Evolutionary conservation across 768 basidiomycete species (phyloP).

Genomic region (Lanmaoa rubissima): DNA sequence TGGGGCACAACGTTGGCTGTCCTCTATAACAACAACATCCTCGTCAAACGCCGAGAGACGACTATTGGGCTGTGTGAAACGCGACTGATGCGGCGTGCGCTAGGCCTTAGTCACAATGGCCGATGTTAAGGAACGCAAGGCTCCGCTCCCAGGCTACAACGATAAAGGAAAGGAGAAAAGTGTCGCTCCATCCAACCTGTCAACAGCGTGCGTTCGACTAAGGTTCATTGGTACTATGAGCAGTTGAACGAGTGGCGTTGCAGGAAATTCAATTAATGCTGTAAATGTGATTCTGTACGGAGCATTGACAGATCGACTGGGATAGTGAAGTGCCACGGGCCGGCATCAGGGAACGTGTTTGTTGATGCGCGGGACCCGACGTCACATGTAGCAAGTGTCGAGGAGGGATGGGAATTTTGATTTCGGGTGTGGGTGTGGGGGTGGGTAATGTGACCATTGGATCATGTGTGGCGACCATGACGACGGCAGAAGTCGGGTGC

Average conservation of each 20-base stretch:
- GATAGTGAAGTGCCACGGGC: neutral
- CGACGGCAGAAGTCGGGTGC: neutral
- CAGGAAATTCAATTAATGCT: neutral
- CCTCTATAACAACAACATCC: neutral
- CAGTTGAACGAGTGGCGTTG: neutral
- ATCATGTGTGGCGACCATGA: neutral
- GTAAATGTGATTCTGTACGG: neutral
- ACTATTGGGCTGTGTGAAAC: neutral
- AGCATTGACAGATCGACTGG: neutral
- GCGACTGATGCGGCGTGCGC: neutral
- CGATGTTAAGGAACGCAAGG: neutral
- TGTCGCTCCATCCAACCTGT: neutral
- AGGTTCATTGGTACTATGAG: neutral
- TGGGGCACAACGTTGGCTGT: neutral
- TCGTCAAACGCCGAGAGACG: neutral
- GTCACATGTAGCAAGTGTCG: neutral
- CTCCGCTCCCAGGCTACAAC: neutral
- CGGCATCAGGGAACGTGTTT: neutral
- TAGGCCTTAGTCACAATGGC: neutral
- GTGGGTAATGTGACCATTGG: neutral
- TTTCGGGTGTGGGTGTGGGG: constrained; percentile 1
- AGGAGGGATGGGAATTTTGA: constrained; percentile 3
- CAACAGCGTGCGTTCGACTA: neutral
- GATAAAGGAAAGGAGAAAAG: neutral
- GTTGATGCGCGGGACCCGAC: neutral